phyloP scores from a whole-genome alignment of 805 yeast genomes.

The Candida yuanshanica region DNA sequence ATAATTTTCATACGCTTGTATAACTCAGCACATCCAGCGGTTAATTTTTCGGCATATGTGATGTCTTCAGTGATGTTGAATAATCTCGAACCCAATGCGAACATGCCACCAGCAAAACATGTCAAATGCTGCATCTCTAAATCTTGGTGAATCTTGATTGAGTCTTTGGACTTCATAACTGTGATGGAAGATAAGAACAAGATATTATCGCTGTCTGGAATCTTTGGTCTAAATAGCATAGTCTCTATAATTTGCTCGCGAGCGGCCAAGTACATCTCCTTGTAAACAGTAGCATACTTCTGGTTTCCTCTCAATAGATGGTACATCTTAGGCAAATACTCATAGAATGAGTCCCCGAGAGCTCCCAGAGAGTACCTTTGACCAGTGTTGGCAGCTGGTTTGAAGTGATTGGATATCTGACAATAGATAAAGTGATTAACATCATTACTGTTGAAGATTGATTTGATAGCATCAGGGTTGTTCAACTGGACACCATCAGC shows the following conservation, averaged over 20 bases:
- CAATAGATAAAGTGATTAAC: slow-evolving; percentile 27
- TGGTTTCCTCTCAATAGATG: slow-evolving; percentile 37
- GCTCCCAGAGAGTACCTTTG: slow-evolving; percentile 34
- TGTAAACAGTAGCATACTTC: slow-evolving; percentile 20
- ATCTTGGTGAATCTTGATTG: slow-evolving; percentile 17
- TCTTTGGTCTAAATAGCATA: slow-evolving; percentile 40
- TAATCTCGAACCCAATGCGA: slow-evolving; percentile 40
- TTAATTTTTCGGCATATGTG: slow-evolving; percentile 35
- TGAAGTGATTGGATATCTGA: slow-evolving; percentile 22
- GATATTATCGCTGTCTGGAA: slow-evolving; percentile 34
- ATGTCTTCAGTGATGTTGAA: slow-evolving; percentile 32
- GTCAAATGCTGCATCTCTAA: slow-evolving; percentile 41
- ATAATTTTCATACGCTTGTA: slow-evolving; percentile 34
- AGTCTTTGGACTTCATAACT: slow-evolving; percentile 20
- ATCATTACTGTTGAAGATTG: slow-evolving; percentile 24
- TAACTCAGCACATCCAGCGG: slow-evolving; percentile 45
- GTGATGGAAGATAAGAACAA: slow-evolving; percentile 24
- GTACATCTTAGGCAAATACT: slow-evolving; percentile 43
- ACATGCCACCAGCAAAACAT: slow-evolving; percentile 52
- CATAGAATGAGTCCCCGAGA: slow-evolving; percentile 41
- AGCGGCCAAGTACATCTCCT: slow-evolving; percentile 31
- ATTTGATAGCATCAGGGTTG: slow-evolving; percentile 31
- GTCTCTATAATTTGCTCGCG: slow-evolving; percentile 32
- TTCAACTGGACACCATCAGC: slow-evolving; percentile 28
- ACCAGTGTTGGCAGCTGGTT: slow-evolving; percentile 7